phyloP scores from a whole-genome alignment of 1,284 basidiomycete genomes.

The Marasmius tenuissimus region DNA sequence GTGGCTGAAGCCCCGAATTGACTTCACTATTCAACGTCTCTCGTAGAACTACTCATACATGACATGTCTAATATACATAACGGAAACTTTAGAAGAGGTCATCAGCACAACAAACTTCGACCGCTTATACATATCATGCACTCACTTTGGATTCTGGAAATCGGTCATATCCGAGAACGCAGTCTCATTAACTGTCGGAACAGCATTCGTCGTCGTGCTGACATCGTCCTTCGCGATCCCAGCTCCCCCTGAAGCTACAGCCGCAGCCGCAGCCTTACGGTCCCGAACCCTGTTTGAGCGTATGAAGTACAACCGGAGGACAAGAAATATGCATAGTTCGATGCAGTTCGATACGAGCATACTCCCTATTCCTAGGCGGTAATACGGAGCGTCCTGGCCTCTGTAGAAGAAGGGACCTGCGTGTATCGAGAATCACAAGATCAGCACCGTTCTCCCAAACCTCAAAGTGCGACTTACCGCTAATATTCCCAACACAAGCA shows the following conservation, averaged over 20 bases:
- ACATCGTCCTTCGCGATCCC: too few species aligned
- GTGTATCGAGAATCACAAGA: neutral
- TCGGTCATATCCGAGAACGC: conserved; percentile 19
- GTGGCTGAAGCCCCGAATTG: too few species aligned
- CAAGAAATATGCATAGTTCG: conserved; percentile 16
- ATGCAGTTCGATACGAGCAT: conserved; percentile 21
- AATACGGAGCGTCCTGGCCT: conserved; percentile 15
- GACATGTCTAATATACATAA: neutral
- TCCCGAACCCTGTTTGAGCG: conserved; percentile 3
- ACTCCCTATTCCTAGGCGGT: conserved; percentile 18
- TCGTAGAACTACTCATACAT: too few species aligned
- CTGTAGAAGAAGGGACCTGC: conserved; percentile 20
- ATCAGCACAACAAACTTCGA: neutral
- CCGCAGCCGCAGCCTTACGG: too few species aligned
- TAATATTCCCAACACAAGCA: conserved; percentile 20
- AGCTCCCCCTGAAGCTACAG: too few species aligned
- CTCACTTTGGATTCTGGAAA: conserved; percentile 17
- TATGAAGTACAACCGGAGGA: conserved; percentile 14
- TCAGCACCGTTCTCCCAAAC: neutral
- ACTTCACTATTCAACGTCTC: too few species aligned
- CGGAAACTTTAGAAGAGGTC: neutral
- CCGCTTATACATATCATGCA: neutral
- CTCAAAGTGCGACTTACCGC: conserved; percentile 8
- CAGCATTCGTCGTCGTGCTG: neutral
- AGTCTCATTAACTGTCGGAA: conserved; percentile 13